Percentiles rank a stretch among this genome's conserved stretches.
Conservation (phyloP, 1,284 basidiomycete genomes). For the Termitomyces sp. region DNA sequence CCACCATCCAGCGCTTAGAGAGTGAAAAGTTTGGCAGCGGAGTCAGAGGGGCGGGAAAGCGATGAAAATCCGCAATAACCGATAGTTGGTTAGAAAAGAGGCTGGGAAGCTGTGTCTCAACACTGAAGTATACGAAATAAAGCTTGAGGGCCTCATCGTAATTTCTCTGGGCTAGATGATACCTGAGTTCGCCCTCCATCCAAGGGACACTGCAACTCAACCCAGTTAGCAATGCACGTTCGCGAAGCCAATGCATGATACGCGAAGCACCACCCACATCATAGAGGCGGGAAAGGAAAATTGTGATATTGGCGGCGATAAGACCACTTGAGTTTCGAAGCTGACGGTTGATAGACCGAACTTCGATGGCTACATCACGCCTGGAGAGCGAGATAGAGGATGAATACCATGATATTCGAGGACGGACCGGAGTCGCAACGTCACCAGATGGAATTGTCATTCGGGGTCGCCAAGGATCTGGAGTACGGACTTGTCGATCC, state of each 20-base stretch:
- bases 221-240: constrained; percentile 3
- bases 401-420: not conserved
- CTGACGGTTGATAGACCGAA: constrained; percentile 4
- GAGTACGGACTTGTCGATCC: not conserved
- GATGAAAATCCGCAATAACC: not conserved
- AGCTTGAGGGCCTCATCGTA: constrained; percentile 9
- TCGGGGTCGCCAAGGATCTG: not conserved
- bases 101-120: not conserved
- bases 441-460: not conserved
- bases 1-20: constrained; percentile 9
- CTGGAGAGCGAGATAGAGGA: not conserved
- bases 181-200: constrained; percentile 9
- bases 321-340: not conserved
- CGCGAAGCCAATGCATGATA: constrained; percentile 3
- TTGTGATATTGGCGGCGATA: not conserved
- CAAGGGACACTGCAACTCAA: constrained; percentile 1
- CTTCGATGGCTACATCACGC: not conserved
- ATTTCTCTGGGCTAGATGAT: constrained; percentile 2
- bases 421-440: not conserved
- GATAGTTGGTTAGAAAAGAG: constrained; percentile 7
- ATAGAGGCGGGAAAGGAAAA: constrained; percentile 7
- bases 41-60: not conserved
- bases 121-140: constrained; percentile 3
- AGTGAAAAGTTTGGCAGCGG: not conserved
- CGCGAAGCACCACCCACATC: constrained; percentile 4